Evolutionary conservation across 257 asterid species (phyloP).

Genomic region (Penstemon eatonii): DNA sequence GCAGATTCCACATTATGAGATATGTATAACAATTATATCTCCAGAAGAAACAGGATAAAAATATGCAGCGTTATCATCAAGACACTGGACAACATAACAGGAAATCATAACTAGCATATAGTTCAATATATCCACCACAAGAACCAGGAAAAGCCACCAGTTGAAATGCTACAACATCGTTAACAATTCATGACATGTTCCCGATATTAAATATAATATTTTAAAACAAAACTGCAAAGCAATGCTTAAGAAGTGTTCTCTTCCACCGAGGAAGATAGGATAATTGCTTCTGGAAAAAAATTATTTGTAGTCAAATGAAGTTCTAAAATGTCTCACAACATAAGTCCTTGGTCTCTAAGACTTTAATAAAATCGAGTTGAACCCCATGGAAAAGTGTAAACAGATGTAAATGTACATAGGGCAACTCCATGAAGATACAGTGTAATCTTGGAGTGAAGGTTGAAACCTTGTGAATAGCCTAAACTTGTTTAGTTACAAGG

Average conservation of each 20-base stretch:
- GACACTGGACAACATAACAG: background rate
- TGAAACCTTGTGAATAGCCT: too few species aligned
- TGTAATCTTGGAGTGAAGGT: too few species aligned
- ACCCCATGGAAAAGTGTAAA: slow-evolving; percentile 12
- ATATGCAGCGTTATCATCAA: background rate
- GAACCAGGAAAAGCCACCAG: background rate
- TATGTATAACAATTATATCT: background rate
- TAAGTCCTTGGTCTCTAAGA: background rate
- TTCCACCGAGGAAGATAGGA: background rate
- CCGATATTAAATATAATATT: background rate
- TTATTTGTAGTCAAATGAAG: background rate
- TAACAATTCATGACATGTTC: background rate
- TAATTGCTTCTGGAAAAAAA: background rate
- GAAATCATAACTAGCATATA: background rate
- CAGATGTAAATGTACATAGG: background rate
- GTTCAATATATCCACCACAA: background rate
- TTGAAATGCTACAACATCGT: background rate
- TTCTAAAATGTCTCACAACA: background rate
- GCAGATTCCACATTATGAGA: background rate
- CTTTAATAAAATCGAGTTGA: slow-evolving; percentile 6
- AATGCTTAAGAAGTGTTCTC: background rate
- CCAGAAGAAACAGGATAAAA: background rate
- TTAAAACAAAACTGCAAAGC: background rate
- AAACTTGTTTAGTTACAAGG: too few species aligned
- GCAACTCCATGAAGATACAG: background rate